phyloP scores from a whole-genome alignment of 805 yeast species.

The Ogataea henricii region DNA sequence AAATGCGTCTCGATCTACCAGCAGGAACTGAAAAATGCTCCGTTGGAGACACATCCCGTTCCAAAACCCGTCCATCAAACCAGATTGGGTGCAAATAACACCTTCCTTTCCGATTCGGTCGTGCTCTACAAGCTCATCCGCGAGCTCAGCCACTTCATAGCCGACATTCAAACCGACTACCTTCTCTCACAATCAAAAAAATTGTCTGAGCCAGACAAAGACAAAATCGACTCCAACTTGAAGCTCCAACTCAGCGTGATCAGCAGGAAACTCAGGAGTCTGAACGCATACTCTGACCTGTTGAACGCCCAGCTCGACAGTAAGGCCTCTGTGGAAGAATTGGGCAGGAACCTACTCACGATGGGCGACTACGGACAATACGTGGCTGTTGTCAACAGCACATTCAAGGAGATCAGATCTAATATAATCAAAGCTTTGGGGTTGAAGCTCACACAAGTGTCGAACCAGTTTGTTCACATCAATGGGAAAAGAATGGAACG shows the following conservation, averaged over 20 bases:
- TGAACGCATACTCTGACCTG: slow-evolving; percentile 38
- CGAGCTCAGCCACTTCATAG: slow-evolving; percentile 37
- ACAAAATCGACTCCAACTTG: slow-evolving; percentile 30
- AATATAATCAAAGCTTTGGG: slow-evolving; percentile 53
- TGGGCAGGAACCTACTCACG: slow-evolving; percentile 32
- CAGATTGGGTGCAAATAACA: slow-evolving; percentile 30
- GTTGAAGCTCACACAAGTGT: slow-evolving; percentile 43
- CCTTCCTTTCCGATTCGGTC: slow-evolving; percentile 43
- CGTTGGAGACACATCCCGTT: background rate
- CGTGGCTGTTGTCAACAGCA: slow-evolving; percentile 36
- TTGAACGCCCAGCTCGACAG: slow-evolving; percentile 51
- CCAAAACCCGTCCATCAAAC: slow-evolving; percentile 7
- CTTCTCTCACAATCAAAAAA: slow-evolving; percentile 32
- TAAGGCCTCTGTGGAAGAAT: slow-evolving; percentile 51
- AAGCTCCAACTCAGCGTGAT: slow-evolving; percentile 26
- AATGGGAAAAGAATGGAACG: slow-evolving; percentile 51
- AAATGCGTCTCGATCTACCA: slow-evolving; percentile 49
- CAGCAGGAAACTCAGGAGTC: slow-evolving; percentile 29
- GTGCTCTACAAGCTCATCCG: slow-evolving; percentile 38
- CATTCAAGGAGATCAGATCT: slow-evolving; percentile 46
- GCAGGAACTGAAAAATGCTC: slow-evolving; percentile 15
- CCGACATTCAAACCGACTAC: slow-evolving; percentile 39
- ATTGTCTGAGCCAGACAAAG: slow-evolving; percentile 29
- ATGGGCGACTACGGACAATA: slow-evolving; percentile 41
- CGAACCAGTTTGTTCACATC: slow-evolving; percentile 48